Evolutionary conservation across 805 yeast species (phyloP), one percentile per base, ranked within the genome.

Genomic region (Kazachstania viticola): DNA sequence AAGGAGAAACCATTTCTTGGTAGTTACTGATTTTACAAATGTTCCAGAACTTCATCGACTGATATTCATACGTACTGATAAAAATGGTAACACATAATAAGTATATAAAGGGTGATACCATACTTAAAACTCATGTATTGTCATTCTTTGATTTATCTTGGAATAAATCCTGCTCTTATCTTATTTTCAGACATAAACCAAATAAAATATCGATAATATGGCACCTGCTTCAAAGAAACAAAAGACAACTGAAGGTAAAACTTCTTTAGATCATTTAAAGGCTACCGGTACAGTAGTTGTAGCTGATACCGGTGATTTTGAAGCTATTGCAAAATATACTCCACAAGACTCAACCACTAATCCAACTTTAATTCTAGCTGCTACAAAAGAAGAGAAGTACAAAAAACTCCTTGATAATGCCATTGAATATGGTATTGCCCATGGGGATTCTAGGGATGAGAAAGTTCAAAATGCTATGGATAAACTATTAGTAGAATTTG

Each of bases 271-370:
- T 61, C 87, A 78, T 65, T 75, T 88, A 57, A 88, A 87, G 64
- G 84, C 91, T 44, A 61, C 95, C 35, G 97, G 97, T 51, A 88
- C 97, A 48, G 78, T 72, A 45, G 94, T 88, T 58, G 98, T 88
- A 56, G 80, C 97, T 46, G 98, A 88, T 70, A 85, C 97, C 40
- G 97, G 97, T 65, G 96, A 88, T 64, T 88, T 88, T 59, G 95
- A 84, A 62, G 78, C 91, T 45, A 88, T 88, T 59, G 95, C 95
- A 56, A 83, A 84, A 65, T 88, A 79, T 70, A 83, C 91, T 50
- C 97, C 98, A 46, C 96, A 88, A 69, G 97, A 88, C 64, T 95
- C 97, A 44, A 88, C 98, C 54, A 88, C 98, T 60, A 88, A 88
- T 71, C 98, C 98, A 46, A 84, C 96, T 19, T 71, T 88, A 65